Base-by-base conservation (phyloP, 805 yeast genomes). In the Starmerella kuoi region DNA sequence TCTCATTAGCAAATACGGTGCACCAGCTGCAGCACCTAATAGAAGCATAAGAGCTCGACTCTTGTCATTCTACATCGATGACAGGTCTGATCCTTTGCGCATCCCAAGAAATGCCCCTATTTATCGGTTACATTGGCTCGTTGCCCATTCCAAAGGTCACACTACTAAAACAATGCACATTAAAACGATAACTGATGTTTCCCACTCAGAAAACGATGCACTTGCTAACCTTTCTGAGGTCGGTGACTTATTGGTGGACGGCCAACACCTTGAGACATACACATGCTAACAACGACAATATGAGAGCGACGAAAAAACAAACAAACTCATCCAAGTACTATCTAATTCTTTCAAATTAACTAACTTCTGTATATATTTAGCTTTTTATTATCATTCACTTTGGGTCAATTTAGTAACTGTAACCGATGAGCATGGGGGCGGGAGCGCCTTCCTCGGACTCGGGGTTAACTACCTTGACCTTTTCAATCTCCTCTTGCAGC, bases 401-500 rank as follows among this genome's bases (percentile, higher is more conserved):
- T n/a, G n/a, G n/a, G n/a, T n/a, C n/a, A 32, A 15, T 14, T 34
- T 42, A 54, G 37, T 55, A 55, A 7, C 49, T 54, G 47, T 54
- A 55, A 36, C 58, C 57, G 30, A 88, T 72, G 76, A 87, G 68
- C 59, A 87, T 71, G 11, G 64, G 58, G 46, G 86, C 79, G 56
- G 77, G 80, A 8, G 78, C 79, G 35, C 68, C 72, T 38, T 69
- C 74, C 28, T 72, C 74, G 7, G 64, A 69, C 14, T 58, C 54
- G n/a, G 54, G 52, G 25, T 52, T 60, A 44, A 64, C 65, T 51
- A 73, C 78, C 44, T 74, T 70, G 37, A 72, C 75, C 63, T 91
- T 77, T 52, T 68, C 76, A 58, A 77, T 75, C 60, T 83, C 70
- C 55, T 83, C 91, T 41, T 68, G 68, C 51, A 80, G 69, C 40